Evolutionary conservation across 345 rosid genomes (phyloP).

Genomic region (Rhodomyrtus tomentosa): DNA sequence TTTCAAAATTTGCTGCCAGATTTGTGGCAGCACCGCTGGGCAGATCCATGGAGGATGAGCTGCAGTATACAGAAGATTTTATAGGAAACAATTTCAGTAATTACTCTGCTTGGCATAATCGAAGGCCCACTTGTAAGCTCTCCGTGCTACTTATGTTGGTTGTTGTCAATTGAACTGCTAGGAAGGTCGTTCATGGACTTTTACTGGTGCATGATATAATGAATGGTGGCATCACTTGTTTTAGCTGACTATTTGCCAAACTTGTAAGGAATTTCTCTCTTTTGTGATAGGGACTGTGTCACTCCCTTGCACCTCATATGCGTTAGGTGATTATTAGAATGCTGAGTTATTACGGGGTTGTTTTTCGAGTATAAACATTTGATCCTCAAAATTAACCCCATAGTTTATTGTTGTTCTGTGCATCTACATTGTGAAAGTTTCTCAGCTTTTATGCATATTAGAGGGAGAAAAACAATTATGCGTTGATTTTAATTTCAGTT

Average conservation of each 20-base stretch:
- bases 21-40: conserved; percentile 64
- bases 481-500: background rate
- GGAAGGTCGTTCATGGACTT: background rate
- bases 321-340: background rate
- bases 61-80: conserved; percentile 51
- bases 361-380: background rate
- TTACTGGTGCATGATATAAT: background rate
- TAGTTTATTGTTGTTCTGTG: background rate
- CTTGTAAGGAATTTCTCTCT: background rate
- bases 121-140: conserved; percentile 35
- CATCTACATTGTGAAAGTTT: background rate
- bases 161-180: background rate
- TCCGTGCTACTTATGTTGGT: background rate
- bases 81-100: conserved; percentile 63
- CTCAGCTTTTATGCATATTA: background rate
- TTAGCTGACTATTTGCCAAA: background rate
- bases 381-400: background rate
- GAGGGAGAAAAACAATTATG: background rate
- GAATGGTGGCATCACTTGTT: background rate
- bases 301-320: background rate
- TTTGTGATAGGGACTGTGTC: background rate
- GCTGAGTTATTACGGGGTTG: background rate
- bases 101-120: conserved; percentile 97
- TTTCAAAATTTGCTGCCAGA: conserved; percentile 17
- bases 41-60: conserved; percentile 66